Percentiles rank a stretch among this genome's conserved stretches.
Conservation (phyloP, 192 early-diverging fungal genomes). For the Backusella australiensis region DNA sequence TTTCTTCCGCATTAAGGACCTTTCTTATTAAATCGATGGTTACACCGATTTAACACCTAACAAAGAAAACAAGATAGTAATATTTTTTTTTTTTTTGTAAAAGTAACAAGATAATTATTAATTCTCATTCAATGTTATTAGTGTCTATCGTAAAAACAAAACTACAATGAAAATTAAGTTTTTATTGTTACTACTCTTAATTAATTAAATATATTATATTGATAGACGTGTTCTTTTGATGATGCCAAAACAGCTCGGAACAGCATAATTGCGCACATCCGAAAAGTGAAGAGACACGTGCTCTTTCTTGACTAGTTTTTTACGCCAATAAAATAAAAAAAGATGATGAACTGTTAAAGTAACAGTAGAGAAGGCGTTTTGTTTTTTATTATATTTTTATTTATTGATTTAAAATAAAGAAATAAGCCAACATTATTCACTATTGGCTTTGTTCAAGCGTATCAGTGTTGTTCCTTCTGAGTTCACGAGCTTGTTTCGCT, state of each 20-base stretch:
- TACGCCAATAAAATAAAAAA: too few species aligned
- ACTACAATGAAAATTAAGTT: not conserved
- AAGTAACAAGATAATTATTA: not conserved
- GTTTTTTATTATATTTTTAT: not conserved
- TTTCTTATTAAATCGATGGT: not conserved
- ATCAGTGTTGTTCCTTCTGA: not conserved
- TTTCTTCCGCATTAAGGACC: not conserved
- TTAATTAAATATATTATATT: not conserved
- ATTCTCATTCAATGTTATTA: not conserved
- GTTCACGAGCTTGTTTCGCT: not conserved
- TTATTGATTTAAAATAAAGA: not conserved
- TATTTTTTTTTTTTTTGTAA: too few species aligned
- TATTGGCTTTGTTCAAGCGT: not conserved
- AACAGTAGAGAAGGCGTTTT: too few species aligned
- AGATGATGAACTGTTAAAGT: too few species aligned
- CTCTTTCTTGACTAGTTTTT: not conserved
- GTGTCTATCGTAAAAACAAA: not conserved
- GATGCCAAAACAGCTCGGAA: not conserved
- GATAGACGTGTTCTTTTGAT: not conserved
- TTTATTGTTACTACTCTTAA: not conserved
- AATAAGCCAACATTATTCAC: not conserved
- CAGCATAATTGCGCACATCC: not conserved
- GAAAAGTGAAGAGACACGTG: not conserved
- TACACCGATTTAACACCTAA: not conserved
- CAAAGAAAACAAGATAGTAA: not conserved